Evolutionary conservation across 306 rosid species (phyloP).

Genomic region (Abrus precatorius): DNA sequence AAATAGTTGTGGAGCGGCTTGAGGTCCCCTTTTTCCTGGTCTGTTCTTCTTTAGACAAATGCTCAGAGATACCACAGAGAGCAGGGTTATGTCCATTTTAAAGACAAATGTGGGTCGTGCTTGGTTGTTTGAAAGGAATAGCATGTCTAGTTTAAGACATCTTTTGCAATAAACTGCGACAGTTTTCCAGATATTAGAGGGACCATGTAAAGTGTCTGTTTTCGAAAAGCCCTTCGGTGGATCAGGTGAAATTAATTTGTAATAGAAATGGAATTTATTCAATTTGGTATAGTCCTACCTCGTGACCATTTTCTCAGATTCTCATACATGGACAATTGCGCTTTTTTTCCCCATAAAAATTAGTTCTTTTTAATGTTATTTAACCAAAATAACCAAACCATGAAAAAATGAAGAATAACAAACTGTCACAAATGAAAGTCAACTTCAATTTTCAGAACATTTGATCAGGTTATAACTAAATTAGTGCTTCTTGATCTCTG

Average conservation of each 20-base stretch:
- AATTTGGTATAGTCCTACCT: background rate
- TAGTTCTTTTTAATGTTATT: background rate
- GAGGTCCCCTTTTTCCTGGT: conserved; percentile 38
- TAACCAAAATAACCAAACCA: background rate
- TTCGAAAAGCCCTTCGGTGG: conserved; percentile 42
- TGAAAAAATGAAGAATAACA: background rate
- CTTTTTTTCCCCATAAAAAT: background rate
- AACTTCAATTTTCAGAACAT: background rate
- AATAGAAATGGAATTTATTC: conserved; percentile 11
- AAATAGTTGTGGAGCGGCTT: conserved; percentile 4
- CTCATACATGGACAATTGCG: too few relatives aligned
- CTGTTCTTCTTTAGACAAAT: conserved; percentile 33
- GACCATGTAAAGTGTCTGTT: conserved; percentile 37
- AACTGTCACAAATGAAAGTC: conserved; percentile 4
- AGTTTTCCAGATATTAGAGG: conserved; percentile 47
- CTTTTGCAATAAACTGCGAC: conserved; percentile 45
- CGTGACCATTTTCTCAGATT: too few relatives aligned
- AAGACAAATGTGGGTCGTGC: conserved; percentile 53
- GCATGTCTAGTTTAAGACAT: conserved; percentile 43
- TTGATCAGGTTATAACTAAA: background rate
- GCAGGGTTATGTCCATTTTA: conserved; percentile 54
- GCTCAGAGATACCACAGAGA: conserved; percentile 43
- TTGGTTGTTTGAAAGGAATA: conserved; percentile 54
- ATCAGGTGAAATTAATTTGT: conserved; percentile 34
- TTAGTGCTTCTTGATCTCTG: background rate